Evolutionary conservation across 2,329 filamentous ascomycete genomes (phyloP).

Genomic region (Pyrenochaeta sp.): DNA sequence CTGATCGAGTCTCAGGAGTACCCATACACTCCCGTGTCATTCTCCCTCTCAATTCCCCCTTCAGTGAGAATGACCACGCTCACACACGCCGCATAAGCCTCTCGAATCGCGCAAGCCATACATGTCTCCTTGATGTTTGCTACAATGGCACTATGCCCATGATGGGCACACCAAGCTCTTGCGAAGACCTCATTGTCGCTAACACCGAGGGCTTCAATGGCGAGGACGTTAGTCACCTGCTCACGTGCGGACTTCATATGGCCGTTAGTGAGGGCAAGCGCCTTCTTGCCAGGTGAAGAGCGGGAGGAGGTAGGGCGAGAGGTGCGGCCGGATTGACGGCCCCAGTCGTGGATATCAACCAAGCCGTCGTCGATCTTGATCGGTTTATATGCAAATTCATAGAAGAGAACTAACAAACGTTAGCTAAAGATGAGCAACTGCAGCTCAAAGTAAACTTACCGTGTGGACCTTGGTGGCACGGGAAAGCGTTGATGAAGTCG

Average conservation of each 20-base stretch:
- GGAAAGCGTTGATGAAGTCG: slow-evolving; percentile 53
- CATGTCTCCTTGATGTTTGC: slow-evolving; percentile 75
- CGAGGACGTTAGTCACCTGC: slow-evolving; percentile 69
- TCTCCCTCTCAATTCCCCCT: slow-evolving; percentile 55
- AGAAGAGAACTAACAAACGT: slow-evolving; percentile 66
- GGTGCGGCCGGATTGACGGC: slow-evolving; percentile 45
- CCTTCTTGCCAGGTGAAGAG: slow-evolving; percentile 44
- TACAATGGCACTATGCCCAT: slow-evolving; percentile 75
- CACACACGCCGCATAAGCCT: slow-evolving; percentile 77
- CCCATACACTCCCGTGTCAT: slow-evolving; percentile 46
- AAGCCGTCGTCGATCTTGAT: slow-evolving; percentile 70
- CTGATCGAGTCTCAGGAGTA: slow-evolving; percentile 7
- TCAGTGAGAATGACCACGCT: slow-evolving; percentile 73
- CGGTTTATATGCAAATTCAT: slow-evolving; percentile 70
- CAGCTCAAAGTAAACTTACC: slow-evolving; percentile 28
- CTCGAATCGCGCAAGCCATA: slow-evolving; percentile 76
- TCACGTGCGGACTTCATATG: slow-evolving; percentile 35
- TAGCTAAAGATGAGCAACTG: slow-evolving; percentile 4
- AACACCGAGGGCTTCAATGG: slow-evolving; percentile 76
- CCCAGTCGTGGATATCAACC: slow-evolving; percentile 73
- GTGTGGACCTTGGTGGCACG: slow-evolving; percentile 53
- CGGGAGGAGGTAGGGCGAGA: slow-evolving; percentile 40
- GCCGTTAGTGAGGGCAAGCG: slow-evolving; percentile 33
- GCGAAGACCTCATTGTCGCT: slow-evolving; percentile 79
- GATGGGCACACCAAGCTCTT: slow-evolving; percentile 79